Evolutionary conservation across 176 grass and related monocot species (phyloP).

Genomic region (Oryza rufipogon): DNA sequence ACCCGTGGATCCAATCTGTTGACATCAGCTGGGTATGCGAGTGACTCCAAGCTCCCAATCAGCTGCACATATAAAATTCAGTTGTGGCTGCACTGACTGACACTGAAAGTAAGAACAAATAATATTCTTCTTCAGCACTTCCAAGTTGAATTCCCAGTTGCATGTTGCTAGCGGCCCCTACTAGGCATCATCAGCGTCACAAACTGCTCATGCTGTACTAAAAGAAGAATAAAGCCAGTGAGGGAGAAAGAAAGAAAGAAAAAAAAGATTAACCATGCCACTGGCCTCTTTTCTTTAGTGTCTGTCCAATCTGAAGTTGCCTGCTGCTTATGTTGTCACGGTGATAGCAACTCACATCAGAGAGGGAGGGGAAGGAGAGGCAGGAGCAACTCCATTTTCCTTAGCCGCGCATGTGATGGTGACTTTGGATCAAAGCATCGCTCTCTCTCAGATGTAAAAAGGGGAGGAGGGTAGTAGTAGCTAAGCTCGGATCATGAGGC

Average conservation of each 20-base stretch:
- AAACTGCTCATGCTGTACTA: slow-evolving; percentile 21
- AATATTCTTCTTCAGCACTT: slow-evolving; percentile 11
- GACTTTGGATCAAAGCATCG: slow-evolving; percentile 61
- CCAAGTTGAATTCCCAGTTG: slow-evolving; percentile 7
- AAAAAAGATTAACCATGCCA: slow-evolving; percentile 3
- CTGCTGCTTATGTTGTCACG: slow-evolving; percentile 22
- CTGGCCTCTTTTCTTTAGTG: slow-evolving; percentile 27
- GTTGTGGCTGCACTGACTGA: slow-evolving; percentile 38
- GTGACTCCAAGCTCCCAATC: slow-evolving; percentile 35
- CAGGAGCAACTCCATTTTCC: slow-evolving; percentile 4
- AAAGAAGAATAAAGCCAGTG: slow-evolving; percentile 33
- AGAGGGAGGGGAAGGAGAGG: background rate
- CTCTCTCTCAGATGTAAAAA: slow-evolving; percentile 34
- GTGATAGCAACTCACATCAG: slow-evolving; percentile 35
- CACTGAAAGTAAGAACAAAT: slow-evolving; percentile 39
- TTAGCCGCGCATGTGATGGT: slow-evolving; percentile 48
- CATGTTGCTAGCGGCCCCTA: background rate
- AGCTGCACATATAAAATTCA: slow-evolving; percentile 26
- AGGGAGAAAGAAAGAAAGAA: background rate
- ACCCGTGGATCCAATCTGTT: slow-evolving; percentile 27
- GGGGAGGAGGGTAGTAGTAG: background rate
- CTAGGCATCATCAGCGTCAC: slow-evolving; percentile 40
- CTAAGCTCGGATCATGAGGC: slow-evolving; percentile 25
- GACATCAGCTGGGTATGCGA: slow-evolving; percentile 17
- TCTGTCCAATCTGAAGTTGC: slow-evolving; percentile 27